These are phyloP conservation scores for Cryptomeria japonica DNA, from an alignment of 75 land plant species.

Conservation along the genomic window DNA sequence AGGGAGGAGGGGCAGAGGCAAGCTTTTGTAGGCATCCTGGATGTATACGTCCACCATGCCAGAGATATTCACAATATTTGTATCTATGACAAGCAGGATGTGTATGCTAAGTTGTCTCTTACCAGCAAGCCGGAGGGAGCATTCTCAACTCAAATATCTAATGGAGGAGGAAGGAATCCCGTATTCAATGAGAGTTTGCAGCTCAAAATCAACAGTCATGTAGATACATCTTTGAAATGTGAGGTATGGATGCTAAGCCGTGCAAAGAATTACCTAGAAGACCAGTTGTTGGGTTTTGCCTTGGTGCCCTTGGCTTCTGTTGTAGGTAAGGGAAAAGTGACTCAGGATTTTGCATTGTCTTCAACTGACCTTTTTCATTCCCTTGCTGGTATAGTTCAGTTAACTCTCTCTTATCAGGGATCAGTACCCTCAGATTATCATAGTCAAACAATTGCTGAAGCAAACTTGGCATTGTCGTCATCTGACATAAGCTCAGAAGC, in stretches of 20 bases:
- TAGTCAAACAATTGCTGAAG: constrained; percentile 17
- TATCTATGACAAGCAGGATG: constrained; percentile 91
- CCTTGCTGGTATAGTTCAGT: constrained; percentile 68
- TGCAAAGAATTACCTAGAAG: constrained; percentile 70
- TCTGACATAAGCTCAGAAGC: constrained; percentile 1
- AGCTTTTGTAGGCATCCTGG: constrained; percentile 49
- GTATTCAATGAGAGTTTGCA: constrained; percentile 69
- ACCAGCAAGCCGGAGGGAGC: constrained; percentile 45
- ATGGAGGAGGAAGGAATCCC: constrained; percentile 73
- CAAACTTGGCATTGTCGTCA: constrained; percentile 16
- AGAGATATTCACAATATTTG: constrained; percentile 82
- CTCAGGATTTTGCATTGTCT: constrained; percentile 65
- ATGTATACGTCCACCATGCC: constrained; percentile 66
- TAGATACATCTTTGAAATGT: constrained; percentile 64
- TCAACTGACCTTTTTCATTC: constrained; percentile 85
- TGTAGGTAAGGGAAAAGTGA: constrained; percentile 28
- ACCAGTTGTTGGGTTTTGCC: constrained; percentile 75
- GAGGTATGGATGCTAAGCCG: constrained; percentile 90
- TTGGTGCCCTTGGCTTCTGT: constrained; percentile 60
- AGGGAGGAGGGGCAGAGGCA: background rate
- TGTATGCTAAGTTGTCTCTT: constrained; percentile 74
- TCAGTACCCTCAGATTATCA: constrained; percentile 39
- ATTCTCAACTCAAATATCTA: constrained; percentile 51
- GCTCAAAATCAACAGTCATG: constrained; percentile 36
- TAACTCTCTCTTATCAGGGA: constrained; percentile 55